These are phyloP conservation scores for Diospyros kaki DNA, from an alignment of 148 eudicot species.

Conservation along the genomic window DNA sequence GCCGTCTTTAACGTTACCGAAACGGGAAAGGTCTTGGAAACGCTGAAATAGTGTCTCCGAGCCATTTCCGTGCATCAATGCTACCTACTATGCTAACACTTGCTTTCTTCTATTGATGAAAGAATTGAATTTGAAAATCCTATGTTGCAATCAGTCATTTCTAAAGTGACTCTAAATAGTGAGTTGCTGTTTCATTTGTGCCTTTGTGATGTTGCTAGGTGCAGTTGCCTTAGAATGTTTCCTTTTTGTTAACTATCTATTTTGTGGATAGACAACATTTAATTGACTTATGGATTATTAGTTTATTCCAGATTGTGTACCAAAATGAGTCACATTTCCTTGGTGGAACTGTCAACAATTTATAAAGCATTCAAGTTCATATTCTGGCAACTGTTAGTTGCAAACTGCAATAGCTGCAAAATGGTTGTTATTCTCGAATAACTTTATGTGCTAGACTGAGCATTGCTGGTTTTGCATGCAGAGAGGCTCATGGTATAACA, in stretches of 20 bases:
- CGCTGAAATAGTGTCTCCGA: too few species aligned
- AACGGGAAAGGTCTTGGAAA: too few species aligned
- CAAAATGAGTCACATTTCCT: background rate
- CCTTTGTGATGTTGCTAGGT: background rate
- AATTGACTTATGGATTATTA: too few species aligned
- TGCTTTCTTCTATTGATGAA: too few species aligned
- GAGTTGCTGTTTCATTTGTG: background rate
- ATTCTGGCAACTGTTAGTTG: background rate
- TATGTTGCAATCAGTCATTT: background rate
- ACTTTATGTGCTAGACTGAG: background rate
- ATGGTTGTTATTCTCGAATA: background rate
- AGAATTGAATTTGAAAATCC: background rate
- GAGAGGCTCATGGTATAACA: conserved; percentile 76
- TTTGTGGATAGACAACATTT: background rate
- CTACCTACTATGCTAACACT: too few species aligned
- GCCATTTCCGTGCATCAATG: too few species aligned
- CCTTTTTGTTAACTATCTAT: background rate
- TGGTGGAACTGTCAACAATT: background rate
- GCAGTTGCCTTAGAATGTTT: background rate
- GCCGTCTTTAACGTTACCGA: too few species aligned
- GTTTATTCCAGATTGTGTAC: too few species aligned
- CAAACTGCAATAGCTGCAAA: background rate
- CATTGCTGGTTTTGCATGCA: conserved; percentile 20
- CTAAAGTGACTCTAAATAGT: background rate
- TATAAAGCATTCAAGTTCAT: background rate